Percentiles rank a stretch among this genome's conserved stretches.
Conservation (phyloP, 352 stramenopile species). For the Thalassiosira allenii region DNA sequence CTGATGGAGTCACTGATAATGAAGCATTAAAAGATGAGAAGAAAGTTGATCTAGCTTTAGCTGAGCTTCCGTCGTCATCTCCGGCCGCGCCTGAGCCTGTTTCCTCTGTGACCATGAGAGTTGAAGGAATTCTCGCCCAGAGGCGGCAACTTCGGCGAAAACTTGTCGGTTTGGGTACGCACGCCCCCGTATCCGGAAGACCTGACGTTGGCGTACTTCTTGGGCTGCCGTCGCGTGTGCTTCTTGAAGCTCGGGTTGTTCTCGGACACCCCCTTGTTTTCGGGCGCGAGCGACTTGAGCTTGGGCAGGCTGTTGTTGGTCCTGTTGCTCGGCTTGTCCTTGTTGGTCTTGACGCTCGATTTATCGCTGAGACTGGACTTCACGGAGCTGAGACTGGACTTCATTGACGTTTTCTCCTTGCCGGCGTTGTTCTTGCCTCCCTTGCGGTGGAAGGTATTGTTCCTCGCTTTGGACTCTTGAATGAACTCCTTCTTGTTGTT, state of each 20-base stretch:
- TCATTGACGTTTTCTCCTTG: no score
- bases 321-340: slow-evolving; percentile 23
- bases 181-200: slow-evolving; percentile 43
- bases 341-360: slow-evolving; percentile 8
- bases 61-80: neutral
- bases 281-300: slow-evolving; percentile 13
- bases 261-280: slow-evolving; percentile 6
- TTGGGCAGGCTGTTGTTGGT: slow-evolving; percentile 32
- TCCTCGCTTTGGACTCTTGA: slow-evolving; percentile 44
- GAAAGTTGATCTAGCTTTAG: neutral
- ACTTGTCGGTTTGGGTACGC: neutral
- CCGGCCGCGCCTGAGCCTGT: neutral
- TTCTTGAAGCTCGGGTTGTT: slow-evolving; percentile 26
- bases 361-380: no score
- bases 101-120: neutral
- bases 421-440: slow-evolving; percentile 18
- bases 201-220: slow-evolving; percentile 41
- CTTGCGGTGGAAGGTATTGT: slow-evolving; percentile 49
- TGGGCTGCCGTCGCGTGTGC: slow-evolving; percentile 12
- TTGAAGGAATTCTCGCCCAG: neutral
- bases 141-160: slow-evolving; percentile 8
- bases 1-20: no score
- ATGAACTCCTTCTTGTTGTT: slow-evolving; percentile 52
- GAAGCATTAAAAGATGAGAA: no score
- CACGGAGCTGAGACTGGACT: no score